These are phyloP conservation scores for Trichoderma reesei DNA, from an alignment of 495 filamentous ascomycete species.

Conservation along the genomic window DNA sequence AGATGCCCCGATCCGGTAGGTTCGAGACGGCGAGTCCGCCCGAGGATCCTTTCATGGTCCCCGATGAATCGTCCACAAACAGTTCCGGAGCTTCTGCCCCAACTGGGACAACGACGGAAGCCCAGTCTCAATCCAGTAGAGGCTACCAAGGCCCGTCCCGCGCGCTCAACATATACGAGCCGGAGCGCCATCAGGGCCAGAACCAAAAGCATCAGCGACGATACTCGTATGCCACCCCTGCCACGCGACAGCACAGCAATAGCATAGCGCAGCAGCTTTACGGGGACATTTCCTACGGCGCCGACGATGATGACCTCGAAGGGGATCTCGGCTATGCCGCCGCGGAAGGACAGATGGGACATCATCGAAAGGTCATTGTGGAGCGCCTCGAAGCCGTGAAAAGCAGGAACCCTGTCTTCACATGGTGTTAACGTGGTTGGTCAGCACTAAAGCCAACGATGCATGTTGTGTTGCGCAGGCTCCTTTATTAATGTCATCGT, in stretches of 20 bases:
- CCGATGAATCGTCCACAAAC: not conserved
- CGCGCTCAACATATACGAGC: conserved; percentile 31
- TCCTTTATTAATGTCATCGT: not conserved
- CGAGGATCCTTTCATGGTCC: not conserved
- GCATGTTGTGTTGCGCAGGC: conserved; percentile 10
- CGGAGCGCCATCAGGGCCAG: conserved; percentile 23
- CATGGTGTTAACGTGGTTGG: conserved; percentile 64
- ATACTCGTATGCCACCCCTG: conserved; percentile 32
- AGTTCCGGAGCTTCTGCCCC: not conserved
- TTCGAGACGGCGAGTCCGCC: conserved; percentile 63
- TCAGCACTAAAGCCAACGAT: conserved; percentile 10
- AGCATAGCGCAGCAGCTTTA: conserved; percentile 37
- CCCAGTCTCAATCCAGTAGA: not conserved
- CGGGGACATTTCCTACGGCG: conserved; percentile 19
- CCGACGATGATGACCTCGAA: conserved; percentile 69
- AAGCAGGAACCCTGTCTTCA: conserved; percentile 90
- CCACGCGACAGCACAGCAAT: conserved; percentile 25
- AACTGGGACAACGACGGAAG: not conserved
- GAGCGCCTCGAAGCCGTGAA: conserved; percentile 93
- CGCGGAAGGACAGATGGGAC: conserved; percentile 84
- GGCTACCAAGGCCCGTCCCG: conserved; percentile 31
- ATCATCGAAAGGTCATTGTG: conserved; percentile 86
- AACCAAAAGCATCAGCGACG: conserved; percentile 26
- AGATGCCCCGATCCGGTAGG: conserved; percentile 71
- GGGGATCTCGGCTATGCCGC: conserved; percentile 92